These are phyloP conservation scores for Gloeopeniophorella convolvens DNA, from an alignment of 768 basidiomycete species.

Conservation along the genomic window DNA sequence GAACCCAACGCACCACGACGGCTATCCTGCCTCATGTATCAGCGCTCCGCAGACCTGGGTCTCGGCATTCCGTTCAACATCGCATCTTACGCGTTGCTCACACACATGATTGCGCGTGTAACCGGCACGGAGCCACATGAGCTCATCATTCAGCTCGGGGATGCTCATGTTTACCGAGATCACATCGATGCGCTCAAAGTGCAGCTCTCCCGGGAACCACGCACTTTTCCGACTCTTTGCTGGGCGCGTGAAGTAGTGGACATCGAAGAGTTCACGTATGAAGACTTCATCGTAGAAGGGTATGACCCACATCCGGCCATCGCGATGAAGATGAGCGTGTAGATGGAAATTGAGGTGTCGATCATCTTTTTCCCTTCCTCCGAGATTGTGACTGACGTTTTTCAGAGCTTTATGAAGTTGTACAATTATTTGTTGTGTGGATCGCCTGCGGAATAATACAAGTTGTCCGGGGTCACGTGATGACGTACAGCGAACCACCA, in stretches of 20 bases:
- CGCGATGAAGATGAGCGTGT: constrained; percentile 94
- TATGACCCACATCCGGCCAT: constrained; percentile 81
- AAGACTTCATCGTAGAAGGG: constrained; percentile 83
- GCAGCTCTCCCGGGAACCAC: constrained; percentile 75
- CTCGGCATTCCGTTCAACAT: constrained; percentile 99
- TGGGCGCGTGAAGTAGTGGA: constrained; percentile 62
- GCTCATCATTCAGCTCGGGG: constrained; percentile 92
- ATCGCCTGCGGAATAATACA: too few species aligned
- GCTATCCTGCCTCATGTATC: constrained; percentile 95
- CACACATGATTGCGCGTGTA: constrained; percentile 95
- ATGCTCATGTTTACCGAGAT: constrained; percentile 93
- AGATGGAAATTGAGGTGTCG: constrained; percentile 25
- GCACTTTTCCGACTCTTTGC: constrained; percentile 72
- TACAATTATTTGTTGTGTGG: too few species aligned
- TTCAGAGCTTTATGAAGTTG: constrained; percentile 1
- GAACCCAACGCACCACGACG: constrained; percentile 48
- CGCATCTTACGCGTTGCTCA: constrained; percentile 94
- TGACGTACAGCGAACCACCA: too few species aligned
- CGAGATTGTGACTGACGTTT: background rate
- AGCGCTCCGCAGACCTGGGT: constrained; percentile 94
- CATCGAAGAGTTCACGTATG: constrained; percentile 74
- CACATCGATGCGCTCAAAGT: constrained; percentile 82
- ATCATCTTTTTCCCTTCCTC: background rate
- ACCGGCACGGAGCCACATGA: constrained; percentile 84
- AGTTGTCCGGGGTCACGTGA: too few species aligned